phyloP scores from a whole-genome alignment of 164 flowering plant species.

The Magnolia officinalis region DNA sequence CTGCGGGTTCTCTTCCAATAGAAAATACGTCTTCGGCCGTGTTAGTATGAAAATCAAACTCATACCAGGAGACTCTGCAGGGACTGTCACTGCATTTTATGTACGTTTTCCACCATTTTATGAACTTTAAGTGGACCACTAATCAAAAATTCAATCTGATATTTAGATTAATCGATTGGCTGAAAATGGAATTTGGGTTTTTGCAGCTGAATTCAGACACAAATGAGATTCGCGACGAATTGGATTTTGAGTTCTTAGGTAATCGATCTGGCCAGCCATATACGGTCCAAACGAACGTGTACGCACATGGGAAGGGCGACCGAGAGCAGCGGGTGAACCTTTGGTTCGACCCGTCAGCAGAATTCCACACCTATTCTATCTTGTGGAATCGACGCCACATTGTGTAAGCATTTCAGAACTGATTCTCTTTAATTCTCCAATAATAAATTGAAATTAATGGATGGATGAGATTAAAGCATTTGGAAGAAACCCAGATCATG shows the following conservation, averaged over 20 bases:
- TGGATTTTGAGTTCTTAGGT: conserved; percentile 67
- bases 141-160: too few relatives aligned
- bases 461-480: too few relatives aligned
- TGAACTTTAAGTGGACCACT: too few relatives aligned
- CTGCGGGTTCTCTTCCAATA: conserved; percentile 63
- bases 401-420: conserved; percentile 34
- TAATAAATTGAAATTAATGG: too few relatives aligned
- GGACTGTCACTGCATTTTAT: conserved; percentile 69
- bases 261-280: conserved; percentile 55
- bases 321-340: conserved; percentile 61
- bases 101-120: conserved; percentile 16
- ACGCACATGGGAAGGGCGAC: conserved; percentile 50
- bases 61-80: conserved; percentile 70
- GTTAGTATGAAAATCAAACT: conserved; percentile 70
- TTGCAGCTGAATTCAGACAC: conserved; percentile 54
- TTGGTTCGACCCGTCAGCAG: conserved; percentile 64
- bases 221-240: conserved; percentile 40
- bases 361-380: conserved; percentile 50
- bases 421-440: too few relatives aligned
- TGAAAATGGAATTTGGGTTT: not conserved
- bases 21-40: conserved; percentile 50
- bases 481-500: too few relatives aligned
- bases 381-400: conserved; percentile 46
- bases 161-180: not conserved
- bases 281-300: conserved; percentile 66